Evolutionary conservation across 495 filamentous ascomycete genomes (phyloP), one percentile per base, ranked within the genome.

Genomic region (Penicillium argentinense): DNA sequence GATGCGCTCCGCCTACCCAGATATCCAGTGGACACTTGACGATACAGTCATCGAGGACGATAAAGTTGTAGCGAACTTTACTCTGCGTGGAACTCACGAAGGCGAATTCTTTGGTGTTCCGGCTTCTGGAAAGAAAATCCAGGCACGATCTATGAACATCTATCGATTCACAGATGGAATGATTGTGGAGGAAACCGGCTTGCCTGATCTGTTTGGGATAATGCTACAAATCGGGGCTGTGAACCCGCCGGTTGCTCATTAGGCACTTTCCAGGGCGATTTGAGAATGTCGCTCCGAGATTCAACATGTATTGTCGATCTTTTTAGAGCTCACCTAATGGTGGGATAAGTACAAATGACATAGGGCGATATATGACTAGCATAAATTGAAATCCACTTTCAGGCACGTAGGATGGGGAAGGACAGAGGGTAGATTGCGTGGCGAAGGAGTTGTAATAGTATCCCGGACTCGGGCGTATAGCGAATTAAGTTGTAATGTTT

Each of bases 41-140:
- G 39, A 42, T 42, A 42, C 39, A 29, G 24, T 42, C 39, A 42
- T 42, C 25, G 39, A 42, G 39, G 39, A 29, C 3, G 25, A 42
- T 42, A 42, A 26, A 42, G 25, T 42, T 42, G 39, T 29, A 30
- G 39, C 39, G 39, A 24, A 42, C 25, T 42, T 28, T 19, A 42
- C 39, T 29, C 26, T 42, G 25, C 39, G 39, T 42, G 39, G 39
- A 42, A 42, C 39, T 42, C 39, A 42, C 39, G 39, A 42, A 42
- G 39, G 39, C 22, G 39, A 28, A 30, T 42, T 42, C 39, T 42
- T 42, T 30, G 39, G 39, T 9, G 39, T 42, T 30, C 39, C 39
- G 22, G 25, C 39, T 29, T 42, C 39, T 9, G 39, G 39, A 17
- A 42, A 32, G 11, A 5, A 19, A 42, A 42, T 32, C 40, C 40